Base-by-base conservation (phyloP, 202 grass and related monocot genomes). In the Dendrocalamus latiflorus region DNA sequence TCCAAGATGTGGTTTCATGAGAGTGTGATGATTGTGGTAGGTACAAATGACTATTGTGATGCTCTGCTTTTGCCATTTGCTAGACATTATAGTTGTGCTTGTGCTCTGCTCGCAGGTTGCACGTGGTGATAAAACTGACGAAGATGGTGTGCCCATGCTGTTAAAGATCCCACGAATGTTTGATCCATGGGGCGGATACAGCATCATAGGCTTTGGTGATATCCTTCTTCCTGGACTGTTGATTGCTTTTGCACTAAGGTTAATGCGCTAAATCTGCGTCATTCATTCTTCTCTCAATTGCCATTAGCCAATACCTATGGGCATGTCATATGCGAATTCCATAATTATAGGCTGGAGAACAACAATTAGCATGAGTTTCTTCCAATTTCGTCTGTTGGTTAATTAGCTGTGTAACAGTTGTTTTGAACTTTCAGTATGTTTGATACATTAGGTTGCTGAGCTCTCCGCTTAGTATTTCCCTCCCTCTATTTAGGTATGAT, bases 1-100 rank as follows among this genome's bases (percentile, higher is more conserved):
- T 99, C 96, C 55, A 99, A 99, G 85, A 87, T 90, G 77, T 92
- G 68, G 88, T 99, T 99, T 83, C 93, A 96, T 86, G 93, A 99
- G 89, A 96, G 96, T 81, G 96, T 99, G 61, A 96, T 99, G 96
- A 99, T 99, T 86, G 96, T 99, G 80, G 96, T 99, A 90, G 43
- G 93, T 89, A 75, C 45, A 37, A 34, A 68, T 79, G 67, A 58
- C 12, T 4, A 41, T 44, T 55, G 9, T 64, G 26, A 16, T 67
- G 62, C 77, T 89, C 30, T 81, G n/a, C 28, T 51, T 48, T 68
- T 41, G 21, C n/a, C 22, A 26, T 77, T 34, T 50, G 10, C 20
- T 47, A 47, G n/a, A 5, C 20, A 78, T 61, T 26, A 15, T 91
- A 54, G n/a, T 76, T 86, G 44, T 78, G 6, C 10, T 26, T 42